Conservation (phyloP, 352 stramenopile genomes). For the Pythium aquatile region DNA sequence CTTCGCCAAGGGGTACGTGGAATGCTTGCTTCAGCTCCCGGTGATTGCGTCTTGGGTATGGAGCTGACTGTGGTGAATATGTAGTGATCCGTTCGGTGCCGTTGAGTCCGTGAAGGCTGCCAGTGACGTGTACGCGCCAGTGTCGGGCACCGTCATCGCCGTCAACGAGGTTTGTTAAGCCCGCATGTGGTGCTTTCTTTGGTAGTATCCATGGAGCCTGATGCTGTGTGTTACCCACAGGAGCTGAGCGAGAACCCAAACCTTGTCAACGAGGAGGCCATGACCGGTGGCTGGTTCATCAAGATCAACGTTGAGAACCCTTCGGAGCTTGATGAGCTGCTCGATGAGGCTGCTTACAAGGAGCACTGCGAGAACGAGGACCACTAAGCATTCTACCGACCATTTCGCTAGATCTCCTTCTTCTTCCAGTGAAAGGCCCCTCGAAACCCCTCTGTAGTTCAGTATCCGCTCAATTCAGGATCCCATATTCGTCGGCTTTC, state of each 20-base stretch:
- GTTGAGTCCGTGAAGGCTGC: constrained; percentile 99
- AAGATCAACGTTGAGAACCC: constrained; percentile 84
- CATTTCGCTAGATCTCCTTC: neutral
- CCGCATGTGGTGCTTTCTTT: constrained; percentile 1
- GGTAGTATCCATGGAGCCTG: no score
- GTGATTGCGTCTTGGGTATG: neutral
- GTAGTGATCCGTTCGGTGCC: constrained; percentile 90
- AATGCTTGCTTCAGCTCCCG: neutral
- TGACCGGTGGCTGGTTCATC: constrained; percentile 87
- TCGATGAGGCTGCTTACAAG: constrained; percentile 85
- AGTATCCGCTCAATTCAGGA: neutral
- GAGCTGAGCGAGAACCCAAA: constrained; percentile 77
- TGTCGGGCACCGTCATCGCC: constrained; percentile 91
- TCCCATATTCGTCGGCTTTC: neutral
- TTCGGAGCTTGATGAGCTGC: constrained; percentile 70
- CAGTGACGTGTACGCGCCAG: constrained; percentile 96
- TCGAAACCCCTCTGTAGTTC: neutral
- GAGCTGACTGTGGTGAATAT: constrained; percentile 7
- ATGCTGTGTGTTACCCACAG: constrained; percentile 27
- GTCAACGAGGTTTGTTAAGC: constrained; percentile 85
- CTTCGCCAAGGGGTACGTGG: constrained; percentile 90
- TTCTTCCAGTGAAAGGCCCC: neutral
- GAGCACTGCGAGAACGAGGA: constrained; percentile 85
- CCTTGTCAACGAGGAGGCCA: constrained; percentile 87
- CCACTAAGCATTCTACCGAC: constrained; percentile 45